A percentile compares a stretch with the other conserved stretches of the same genome.
These are phyloP conservation scores for Curvularia spicifera DNA, from an alignment of 2,329 filamentous ascomycete genomes.

Conservation along the genomic window DNA sequence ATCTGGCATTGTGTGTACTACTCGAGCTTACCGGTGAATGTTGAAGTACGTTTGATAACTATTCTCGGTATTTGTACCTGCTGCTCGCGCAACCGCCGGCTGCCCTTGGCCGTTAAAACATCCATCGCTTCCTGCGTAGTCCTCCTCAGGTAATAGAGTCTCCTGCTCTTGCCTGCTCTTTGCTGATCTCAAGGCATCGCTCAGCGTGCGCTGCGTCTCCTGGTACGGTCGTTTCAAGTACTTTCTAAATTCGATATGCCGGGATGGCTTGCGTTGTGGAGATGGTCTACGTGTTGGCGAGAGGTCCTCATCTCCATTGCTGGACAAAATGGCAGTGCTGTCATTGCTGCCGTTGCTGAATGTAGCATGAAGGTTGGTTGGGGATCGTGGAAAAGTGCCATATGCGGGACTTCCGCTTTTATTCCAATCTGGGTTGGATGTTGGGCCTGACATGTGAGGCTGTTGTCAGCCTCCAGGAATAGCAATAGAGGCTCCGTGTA, in stretches of 20 bases:
- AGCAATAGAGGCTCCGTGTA: constrained; percentile 2
- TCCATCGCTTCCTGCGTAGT: constrained; percentile 54
- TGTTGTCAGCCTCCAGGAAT: constrained; percentile 6
- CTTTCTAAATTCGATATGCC: constrained; percentile 44
- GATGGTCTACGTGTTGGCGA: constrained; percentile 32
- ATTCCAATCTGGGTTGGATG: constrained; percentile 37
- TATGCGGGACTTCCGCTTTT: constrained; percentile 30
- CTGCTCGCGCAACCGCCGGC: constrained; percentile 45
- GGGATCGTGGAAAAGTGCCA: constrained; percentile 32
- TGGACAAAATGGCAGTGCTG: constrained; percentile 26
- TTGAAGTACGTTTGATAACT: constrained; percentile 76
- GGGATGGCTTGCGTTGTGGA: constrained; percentile 25
- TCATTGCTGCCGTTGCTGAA: constrained; percentile 27
- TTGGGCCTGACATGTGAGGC: constrained; percentile 38
- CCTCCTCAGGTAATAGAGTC: constrained; percentile 54
- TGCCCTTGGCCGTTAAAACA: constrained; percentile 50
- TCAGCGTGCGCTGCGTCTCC: constrained; percentile 43
- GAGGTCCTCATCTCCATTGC: constrained; percentile 25
- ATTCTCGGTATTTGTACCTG: constrained; percentile 62
- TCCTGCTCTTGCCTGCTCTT: constrained; percentile 57
- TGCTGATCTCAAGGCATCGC: constrained; percentile 49
- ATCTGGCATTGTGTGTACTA: not conserved
- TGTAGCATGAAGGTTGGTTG: constrained; percentile 20
- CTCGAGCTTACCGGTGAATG: constrained; percentile 65
- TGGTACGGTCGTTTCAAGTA: constrained; percentile 43